These are phyloP conservation scores for Cercospora beticola DNA, from an alignment of 2,329 filamentous ascomycete species.

Conservation along the genomic window DNA sequence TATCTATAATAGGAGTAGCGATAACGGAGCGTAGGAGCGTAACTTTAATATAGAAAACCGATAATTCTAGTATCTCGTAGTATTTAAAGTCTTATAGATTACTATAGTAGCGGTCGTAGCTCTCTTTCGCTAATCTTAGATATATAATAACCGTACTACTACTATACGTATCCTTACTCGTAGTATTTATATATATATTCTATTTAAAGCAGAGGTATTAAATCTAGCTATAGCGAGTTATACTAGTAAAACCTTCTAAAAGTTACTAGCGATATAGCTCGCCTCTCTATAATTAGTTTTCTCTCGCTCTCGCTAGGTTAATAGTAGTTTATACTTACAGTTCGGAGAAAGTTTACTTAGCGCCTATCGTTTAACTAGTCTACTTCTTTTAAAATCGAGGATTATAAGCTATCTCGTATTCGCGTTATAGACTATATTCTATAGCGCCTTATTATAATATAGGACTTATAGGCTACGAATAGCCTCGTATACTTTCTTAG, in stretches of 20 bases:
- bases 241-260: neutral
- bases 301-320: neutral
- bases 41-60: neutral
- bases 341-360: slow-evolving; percentile 7
- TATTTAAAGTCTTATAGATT: neutral
- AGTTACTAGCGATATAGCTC: neutral
- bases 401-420: neutral
- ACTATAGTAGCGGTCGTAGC: neutral
- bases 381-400: slow-evolving; percentile 6
- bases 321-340: slow-evolving; percentile 1
- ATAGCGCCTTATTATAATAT: neutral
- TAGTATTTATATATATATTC: neutral
- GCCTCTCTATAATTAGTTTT: neutral
- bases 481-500: neutral
- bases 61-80: neutral
- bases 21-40: neutral
- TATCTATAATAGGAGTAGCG: neutral
- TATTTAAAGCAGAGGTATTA: neutral
- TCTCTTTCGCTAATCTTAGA: neutral
- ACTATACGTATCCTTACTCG: neutral
- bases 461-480: neutral
- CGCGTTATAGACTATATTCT: neutral
- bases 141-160: neutral
- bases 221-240: neutral
- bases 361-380: slow-evolving; percentile 3